Evolutionary conservation across 768 basidiomycete genomes (phyloP).

Genomic region (Strobilomyces dryophilus): DNA sequence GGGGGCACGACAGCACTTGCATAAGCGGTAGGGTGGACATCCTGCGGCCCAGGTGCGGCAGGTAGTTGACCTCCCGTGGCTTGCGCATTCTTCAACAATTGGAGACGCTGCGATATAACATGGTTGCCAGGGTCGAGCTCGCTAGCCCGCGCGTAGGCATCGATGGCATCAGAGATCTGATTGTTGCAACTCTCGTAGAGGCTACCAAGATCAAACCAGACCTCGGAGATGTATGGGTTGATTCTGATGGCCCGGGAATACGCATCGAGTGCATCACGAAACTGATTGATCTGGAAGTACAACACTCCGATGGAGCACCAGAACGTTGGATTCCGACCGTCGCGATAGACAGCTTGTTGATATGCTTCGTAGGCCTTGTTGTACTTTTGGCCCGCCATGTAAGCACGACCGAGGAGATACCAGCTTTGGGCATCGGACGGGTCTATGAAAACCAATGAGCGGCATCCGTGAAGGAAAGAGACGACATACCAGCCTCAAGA

Average conservation of each 20-base stretch:
- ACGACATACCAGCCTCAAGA: slow-evolving; percentile 80
- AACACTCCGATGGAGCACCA: slow-evolving; percentile 99
- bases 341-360: slow-evolving; percentile 98
- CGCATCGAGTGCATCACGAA: slow-evolving; percentile 96
- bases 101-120: slow-evolving; percentile 77
- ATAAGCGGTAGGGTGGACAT: slow-evolving; percentile 95
- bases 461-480: not conserved
- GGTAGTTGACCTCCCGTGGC: slow-evolving; percentile 68
- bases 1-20: slow-evolving; percentile 74
- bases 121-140: slow-evolving; percentile 88
- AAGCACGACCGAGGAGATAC: slow-evolving; percentile 97
- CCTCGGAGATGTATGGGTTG: slow-evolving; percentile 91
- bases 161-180: slow-evolving; percentile 97
- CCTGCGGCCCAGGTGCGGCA: slow-evolving; percentile 88
- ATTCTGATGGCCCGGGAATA: slow-evolving; percentile 98
- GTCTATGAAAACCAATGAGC: slow-evolving; percentile 45
- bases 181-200: slow-evolving; percentile 99
- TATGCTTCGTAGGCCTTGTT: slow-evolving; percentile 99
- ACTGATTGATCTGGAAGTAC: slow-evolving; percentile 99
- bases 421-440: slow-evolving; percentile 95
- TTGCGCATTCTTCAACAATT: slow-evolving; percentile 77
- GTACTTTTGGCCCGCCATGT: slow-evolving; percentile 98
- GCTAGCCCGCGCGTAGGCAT: slow-evolving; percentile 92
- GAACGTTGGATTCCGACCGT: slow-evolving; percentile 98
- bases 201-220: slow-evolving; percentile 88